Evolutionary conservation across 129 eudicot species (phyloP).

Genomic region (Daucus carota): DNA sequence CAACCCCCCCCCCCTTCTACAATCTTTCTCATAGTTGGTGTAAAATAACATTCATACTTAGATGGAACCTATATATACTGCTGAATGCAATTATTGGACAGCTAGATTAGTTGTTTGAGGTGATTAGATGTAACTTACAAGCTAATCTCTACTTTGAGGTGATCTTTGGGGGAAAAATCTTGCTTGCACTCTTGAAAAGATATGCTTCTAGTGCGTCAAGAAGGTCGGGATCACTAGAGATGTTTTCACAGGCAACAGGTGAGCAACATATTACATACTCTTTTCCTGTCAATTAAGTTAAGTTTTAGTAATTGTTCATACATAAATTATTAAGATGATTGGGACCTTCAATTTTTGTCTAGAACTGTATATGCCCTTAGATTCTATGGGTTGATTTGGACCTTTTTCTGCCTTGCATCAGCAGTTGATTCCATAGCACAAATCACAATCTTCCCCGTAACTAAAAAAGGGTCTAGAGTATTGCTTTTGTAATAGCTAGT

Average conservation of each 20-base stretch:
- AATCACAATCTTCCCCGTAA: constrained; percentile 58
- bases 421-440: constrained; percentile 31
- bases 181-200: constrained; percentile 75
- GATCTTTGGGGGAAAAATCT: constrained; percentile 51
- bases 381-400: no score
- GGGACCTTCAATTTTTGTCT: background rate
- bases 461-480: constrained; percentile 40
- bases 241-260: constrained; percentile 49
- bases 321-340: background rate
- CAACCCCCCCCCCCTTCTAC: no score
- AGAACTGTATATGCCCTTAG: background rate
- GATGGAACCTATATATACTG: no score
- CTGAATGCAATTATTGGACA: no score
- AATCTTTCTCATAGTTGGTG: no score
- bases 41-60: no score
- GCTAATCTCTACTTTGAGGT: no score
- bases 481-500: constrained; percentile 47
- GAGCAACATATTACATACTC: background rate
- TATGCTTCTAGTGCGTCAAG: constrained; percentile 67
- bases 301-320: background rate
- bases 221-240: constrained; percentile 44
- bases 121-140: no score
- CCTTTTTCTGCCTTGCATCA: constrained; percentile 33
- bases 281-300: background rate
- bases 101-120: no score